These are phyloP conservation scores for Leccinum boreale DNA, from an alignment of 768 basidiomycete genomes.

Conservation along the genomic window DNA sequence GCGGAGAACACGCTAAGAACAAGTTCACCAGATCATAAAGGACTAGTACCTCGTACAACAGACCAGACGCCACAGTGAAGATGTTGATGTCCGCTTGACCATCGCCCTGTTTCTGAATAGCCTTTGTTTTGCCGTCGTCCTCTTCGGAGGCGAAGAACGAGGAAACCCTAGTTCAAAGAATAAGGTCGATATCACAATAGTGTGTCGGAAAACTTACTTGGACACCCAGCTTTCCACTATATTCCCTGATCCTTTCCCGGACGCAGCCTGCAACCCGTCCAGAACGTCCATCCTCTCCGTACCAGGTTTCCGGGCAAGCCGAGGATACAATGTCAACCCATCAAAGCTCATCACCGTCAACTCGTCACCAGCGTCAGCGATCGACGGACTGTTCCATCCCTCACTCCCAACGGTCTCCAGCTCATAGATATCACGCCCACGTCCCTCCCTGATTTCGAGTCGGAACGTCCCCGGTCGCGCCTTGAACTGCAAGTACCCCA, in stretches of 20 bases:
- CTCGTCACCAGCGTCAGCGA: conserved; percentile 65
- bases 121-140: conserved; percentile 18
- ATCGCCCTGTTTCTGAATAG: conserved; percentile 24
- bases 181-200: conserved; percentile 1
- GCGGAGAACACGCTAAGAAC: conserved; percentile 4
- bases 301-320: conserved; percentile 63
- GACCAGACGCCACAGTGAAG: conserved; percentile 96
- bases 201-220: conserved; percentile 38
- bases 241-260: conserved; percentile 32
- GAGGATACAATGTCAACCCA: conserved; percentile 85
- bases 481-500: conserved; percentile 96
- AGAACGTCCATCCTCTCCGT: conserved; percentile 85
- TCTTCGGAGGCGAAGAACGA: conserved; percentile 40
- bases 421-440: conserved; percentile 74
- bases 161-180: conserved; percentile 34
- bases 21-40: background rate
- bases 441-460: conserved; percentile 78
- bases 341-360: conserved; percentile 88
- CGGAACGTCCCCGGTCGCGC: conserved; percentile 85
- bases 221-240: conserved; percentile 49
- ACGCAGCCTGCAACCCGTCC: conserved; percentile 37
- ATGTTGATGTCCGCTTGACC: conserved; percentile 93
- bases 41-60: conserved; percentile 84
- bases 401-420: conserved; percentile 86
- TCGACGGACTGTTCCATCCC: conserved; percentile 79